Conservation (phyloP, 176 grass and related monocot species). For the Triticum aestivum region DNA sequence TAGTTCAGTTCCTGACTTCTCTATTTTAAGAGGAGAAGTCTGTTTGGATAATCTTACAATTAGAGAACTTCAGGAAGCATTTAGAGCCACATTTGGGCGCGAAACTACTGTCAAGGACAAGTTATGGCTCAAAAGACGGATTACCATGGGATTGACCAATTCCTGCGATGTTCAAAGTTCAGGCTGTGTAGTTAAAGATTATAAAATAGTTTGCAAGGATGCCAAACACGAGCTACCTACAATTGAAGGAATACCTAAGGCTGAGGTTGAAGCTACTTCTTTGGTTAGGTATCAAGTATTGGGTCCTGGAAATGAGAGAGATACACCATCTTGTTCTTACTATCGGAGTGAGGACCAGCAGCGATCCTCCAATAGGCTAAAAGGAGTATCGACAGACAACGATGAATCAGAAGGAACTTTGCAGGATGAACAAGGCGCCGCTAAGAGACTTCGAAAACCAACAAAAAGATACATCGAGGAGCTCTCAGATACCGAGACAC, state of each 20-base stretch:
- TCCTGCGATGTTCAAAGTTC: constrained; percentile 84
- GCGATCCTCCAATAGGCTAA: constrained; percentile 53
- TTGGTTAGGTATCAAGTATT: constrained; percentile 42
- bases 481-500: constrained; percentile 59
- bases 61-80: constrained; percentile 95
- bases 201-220: constrained; percentile 56
- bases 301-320: constrained; percentile 32
- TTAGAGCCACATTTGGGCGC: constrained; percentile 87
- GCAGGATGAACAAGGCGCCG: constrained; percentile 29
- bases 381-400: constrained; percentile 30
- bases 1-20: constrained; percentile 78
- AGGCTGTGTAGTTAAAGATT: constrained; percentile 76
- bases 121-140: constrained; percentile 95
- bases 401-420: constrained; percentile 42
- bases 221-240: constrained; percentile 24
- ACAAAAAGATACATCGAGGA: constrained; percentile 98
- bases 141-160: constrained; percentile 91
- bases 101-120: constrained; percentile 98
- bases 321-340: constrained; percentile 41
- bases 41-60: constrained; percentile 89
- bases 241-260: constrained; percentile 11
- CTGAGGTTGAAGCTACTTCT: constrained; percentile 29
- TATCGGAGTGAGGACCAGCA: constrained; percentile 50
- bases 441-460: constrained; percentile 89
- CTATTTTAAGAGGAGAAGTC: constrained; percentile 76